Evolutionary conservation across 176 grass and related monocot species (phyloP), one percentile per base, ranked within the genome.

Genomic region (Phoenix dactylifera): DNA sequence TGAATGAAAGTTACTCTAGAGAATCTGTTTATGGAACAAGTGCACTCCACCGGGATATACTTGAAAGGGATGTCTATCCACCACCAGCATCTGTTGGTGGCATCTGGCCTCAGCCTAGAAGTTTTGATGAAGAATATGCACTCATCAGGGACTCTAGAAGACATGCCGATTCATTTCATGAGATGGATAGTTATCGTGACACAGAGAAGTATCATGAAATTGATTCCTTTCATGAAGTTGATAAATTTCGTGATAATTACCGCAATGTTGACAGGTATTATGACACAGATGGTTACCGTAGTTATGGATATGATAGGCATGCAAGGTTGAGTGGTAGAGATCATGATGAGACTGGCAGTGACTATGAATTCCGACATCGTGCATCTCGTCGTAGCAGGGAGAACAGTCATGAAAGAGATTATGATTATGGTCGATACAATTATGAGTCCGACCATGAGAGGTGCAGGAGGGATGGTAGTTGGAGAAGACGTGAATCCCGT

Each of bases 251-350:
- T 77, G 80, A 80, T 74, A 77, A 74, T 54, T 77, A 85, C 69
- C 59, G 16, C 79, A 68, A 59, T 80, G 58, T 51, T 69, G 84
- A 81, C 52, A 68, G 61, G 55, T 77, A 92, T 62, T 65, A 82
- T 83, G 79, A 89, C 70, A 73, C 79, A 68, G 79, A 70, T 64
- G 64, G 69, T 79, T 78, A 79, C 54, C 60, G 22, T 82, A 76
- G 88, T 83, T 79, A 91, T 82, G 72, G 49, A 81, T 69, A 89
- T 92, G 76, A 89, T 83, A 85, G 76, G 79, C 75, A 86, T 79
- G 86, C 71, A 71, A 86, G 85, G 70, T 89, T 82, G 60, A 82
- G 82, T 32, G 76, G 74, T 73, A 85, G 88, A 83, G 85, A 98
- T 51, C 77, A 59, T 51, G 74, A 15, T 2, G 80, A 80, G 26